Evolutionary conservation across 2,329 filamentous ascomycete genomes (phyloP), one percentile per base, ranked within the genome.

Genomic region (Exophiala oligosperma): DNA sequence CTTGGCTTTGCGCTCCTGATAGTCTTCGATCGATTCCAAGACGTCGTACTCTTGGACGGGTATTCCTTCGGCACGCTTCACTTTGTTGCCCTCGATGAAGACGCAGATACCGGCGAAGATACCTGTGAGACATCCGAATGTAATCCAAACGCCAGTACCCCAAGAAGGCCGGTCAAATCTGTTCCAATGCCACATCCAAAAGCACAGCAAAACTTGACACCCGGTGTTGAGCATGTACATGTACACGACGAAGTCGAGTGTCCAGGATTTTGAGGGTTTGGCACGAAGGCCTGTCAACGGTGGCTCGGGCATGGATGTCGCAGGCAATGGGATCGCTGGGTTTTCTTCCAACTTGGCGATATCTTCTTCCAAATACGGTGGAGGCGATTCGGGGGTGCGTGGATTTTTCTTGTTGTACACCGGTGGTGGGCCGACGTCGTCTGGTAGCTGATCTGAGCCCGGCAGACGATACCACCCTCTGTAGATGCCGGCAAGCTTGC

Each of bases 111-210:
- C 91, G 14, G 84, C 90, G 23, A 83, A 69, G 14, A 81, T 88
- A 6, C 87, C 88, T 4, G 88, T 84, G 21, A 86, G 79, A 68
- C 86, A 92, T 2, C 85, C 91, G 4, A 93, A 70, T 2, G 83
- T 88, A 17, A 96, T 88, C 68, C 94, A 91, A 0, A 92, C 73
- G 1, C 90, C 91, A 0, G 90, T 92, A 9, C 86, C 83, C 90
- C 90, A 95, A 23, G 83, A 82, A 0, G 91, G 90, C n/a, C 91
- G 79, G 23, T 88, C 75, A 67, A 86, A 87, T 23, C 89, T 79
- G 69, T 90, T 89, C 73, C 89, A 78, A 1, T 84, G 86, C 89
- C 90, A 95, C 91, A 96, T 95, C 74, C 91, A 89, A 2, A 83
- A 87, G 7, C 85, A 88, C 1, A 96, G 79, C 17, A 84, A 80